phyloP scores from a whole-genome alignment of 768 basidiomycete species.

The Auriscalpium microsporum region DNA sequence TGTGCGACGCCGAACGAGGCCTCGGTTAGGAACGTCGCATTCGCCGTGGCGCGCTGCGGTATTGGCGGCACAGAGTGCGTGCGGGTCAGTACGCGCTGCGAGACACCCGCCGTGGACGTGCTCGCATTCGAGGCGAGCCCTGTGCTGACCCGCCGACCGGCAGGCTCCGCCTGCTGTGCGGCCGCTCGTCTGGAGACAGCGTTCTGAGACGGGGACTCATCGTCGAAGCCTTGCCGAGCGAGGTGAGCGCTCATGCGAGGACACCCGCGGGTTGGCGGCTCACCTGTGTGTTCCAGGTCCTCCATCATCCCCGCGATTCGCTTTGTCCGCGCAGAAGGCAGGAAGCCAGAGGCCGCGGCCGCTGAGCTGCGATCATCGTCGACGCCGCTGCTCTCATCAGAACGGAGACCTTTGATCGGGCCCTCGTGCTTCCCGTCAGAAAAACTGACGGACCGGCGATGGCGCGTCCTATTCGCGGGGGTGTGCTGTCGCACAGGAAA shows the following conservation, averaged over 20 bases:
- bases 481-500: conserved; percentile 43
- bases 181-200: conserved; percentile 34
- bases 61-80: background rate
- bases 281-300: conserved; percentile 62
- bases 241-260: background rate
- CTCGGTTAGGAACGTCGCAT: conserved; percentile 82
- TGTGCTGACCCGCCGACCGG: conserved; percentile 34
- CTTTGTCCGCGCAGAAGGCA: conserved; percentile 64
- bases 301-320: conserved; percentile 77
- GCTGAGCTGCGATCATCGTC: conserved; percentile 18
- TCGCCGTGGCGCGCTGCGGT: conserved; percentile 13
- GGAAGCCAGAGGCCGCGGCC: conserved; percentile 21
- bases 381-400: conserved; percentile 32
- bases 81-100: background rate
- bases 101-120: conserved; percentile 18
- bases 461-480: conserved; percentile 39
- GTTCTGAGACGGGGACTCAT: conserved; percentile 49
- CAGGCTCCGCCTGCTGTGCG: conserved; percentile 29
- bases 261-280: conserved; percentile 19
- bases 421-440: conserved; percentile 90
- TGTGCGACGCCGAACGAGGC: conserved; percentile 95
- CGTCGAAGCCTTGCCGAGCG: conserved; percentile 25
- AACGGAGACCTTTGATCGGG: conserved; percentile 63
- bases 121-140: conserved; percentile 15
- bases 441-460: conserved; percentile 90